phyloP scores from a whole-genome alignment of 306 rosid genomes.

The Vigna angularis region DNA sequence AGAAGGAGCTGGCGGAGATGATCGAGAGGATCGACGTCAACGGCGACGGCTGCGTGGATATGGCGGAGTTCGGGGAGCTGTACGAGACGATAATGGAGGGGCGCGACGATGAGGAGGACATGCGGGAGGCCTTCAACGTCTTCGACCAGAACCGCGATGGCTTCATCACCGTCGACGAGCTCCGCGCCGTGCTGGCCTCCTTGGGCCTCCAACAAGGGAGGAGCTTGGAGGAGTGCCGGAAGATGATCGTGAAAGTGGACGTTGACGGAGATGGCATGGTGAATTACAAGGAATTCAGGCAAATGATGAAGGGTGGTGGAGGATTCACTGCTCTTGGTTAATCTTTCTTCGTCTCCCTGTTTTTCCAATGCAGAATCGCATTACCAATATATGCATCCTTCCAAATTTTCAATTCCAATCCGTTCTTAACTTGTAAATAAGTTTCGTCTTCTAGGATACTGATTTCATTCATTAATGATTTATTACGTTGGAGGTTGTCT shows the following conservation, averaged over 20 bases:
- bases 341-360: not conserved
- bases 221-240: conserved; percentile 75
- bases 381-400: no score
- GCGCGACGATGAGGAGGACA: conserved; percentile 73
- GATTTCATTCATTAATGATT: not conserved
- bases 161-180: conserved; percentile 80
- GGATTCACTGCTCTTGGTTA: not conserved
- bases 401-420: not conserved
- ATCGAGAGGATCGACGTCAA: conserved; percentile 68
- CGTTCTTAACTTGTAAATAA: not conserved
- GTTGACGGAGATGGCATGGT: conserved; percentile 91
- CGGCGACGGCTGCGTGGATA: conserved; percentile 77
- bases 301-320: conserved; percentile 82
- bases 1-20: conserved; percentile 67
- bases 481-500: not conserved
- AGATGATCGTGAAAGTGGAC: conserved; percentile 85
- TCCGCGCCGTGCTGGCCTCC: conserved; percentile 67
- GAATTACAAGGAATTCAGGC: conserved; percentile 74
- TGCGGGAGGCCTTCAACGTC: conserved; percentile 86
- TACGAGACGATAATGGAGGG: conserved; percentile 74
- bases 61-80: conserved; percentile 68
- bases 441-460: not conserved
- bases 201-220: conserved; percentile 83
- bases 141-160: conserved; percentile 91
- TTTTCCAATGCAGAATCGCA: no score